Percentiles rank a stretch among this genome's conserved stretches.
phyloP scores from a whole-genome alignment of 179 eudicot genomes.

The Silene noctiflora region DNA sequence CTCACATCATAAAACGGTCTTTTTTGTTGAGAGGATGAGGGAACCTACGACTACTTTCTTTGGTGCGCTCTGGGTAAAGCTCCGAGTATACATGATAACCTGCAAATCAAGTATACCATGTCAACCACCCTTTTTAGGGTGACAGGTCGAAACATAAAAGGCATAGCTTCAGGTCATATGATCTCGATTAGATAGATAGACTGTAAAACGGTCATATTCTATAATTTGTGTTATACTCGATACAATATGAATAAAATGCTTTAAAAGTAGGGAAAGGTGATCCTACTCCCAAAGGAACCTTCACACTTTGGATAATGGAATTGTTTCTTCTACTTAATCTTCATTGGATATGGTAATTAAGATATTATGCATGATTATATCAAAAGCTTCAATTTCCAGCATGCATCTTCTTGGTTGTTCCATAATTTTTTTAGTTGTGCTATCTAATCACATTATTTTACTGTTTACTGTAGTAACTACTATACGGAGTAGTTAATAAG shows the following conservation, averaged over 20 bases:
- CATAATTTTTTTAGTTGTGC: conserved; percentile 19
- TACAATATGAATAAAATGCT: conserved; percentile 3
- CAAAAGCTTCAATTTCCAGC: conserved; percentile 33
- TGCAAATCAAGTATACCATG: too few relatives aligned
- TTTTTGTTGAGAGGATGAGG: too few relatives aligned
- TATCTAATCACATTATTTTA: conserved; percentile 16
- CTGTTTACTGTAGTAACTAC: conserved; percentile 6
- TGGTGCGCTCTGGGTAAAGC: too few relatives aligned
- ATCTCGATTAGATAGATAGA: too few relatives aligned
- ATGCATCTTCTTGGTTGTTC: conserved; percentile 23
- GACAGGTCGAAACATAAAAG: too few relatives aligned
- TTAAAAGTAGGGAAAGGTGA: conserved; percentile 36
- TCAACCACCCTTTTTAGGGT: too few relatives aligned
- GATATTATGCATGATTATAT: conserved; percentile 29
- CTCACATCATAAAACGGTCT: too few relatives aligned
- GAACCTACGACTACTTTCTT: too few relatives aligned
- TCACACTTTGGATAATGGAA: conserved; percentile 26
- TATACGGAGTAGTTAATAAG: conserved; percentile 10
- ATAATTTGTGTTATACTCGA: too few relatives aligned
- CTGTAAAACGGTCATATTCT: too few relatives aligned
- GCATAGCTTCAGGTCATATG: too few relatives aligned
- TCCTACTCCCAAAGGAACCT: conserved; percentile 33
- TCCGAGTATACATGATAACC: too few relatives aligned
- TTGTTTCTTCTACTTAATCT: conserved; percentile 24
- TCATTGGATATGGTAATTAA: conserved; percentile 22